Conservation (phyloP, 2,329 filamentous ascomycete genomes). For the Arachnopeziza araneosa region DNA sequence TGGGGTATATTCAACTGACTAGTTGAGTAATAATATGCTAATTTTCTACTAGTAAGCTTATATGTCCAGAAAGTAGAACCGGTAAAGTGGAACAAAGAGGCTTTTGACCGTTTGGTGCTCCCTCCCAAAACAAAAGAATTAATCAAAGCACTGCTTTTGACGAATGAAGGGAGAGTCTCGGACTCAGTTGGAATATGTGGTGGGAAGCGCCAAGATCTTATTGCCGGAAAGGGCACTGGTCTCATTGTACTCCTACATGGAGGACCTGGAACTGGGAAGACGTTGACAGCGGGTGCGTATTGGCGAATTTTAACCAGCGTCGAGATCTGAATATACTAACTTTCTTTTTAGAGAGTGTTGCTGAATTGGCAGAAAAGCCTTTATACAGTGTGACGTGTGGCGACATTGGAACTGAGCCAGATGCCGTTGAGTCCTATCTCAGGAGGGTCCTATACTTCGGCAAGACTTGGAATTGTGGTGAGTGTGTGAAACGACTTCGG, state of each 20-base stretch:
- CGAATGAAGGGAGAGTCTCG: too few species aligned
- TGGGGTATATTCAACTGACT: too few species aligned
- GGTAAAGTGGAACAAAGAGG: conserved; percentile 25
- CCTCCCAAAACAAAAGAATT: conserved; percentile 41
- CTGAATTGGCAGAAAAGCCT: conserved; percentile 44
- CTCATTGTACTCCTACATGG: conserved; percentile 40
- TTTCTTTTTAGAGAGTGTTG: too few species aligned
- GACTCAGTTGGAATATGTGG: not conserved
- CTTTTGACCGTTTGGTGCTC: conserved; percentile 41
- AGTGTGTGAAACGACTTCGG: too few species aligned
- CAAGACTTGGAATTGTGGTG: conserved; percentile 12
- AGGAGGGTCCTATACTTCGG: conserved; percentile 15
- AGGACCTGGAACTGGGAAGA: conserved; percentile 19
- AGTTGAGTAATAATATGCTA: not conserved
- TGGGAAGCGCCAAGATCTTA: conserved; percentile 3
- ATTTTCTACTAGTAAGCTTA: not conserved
- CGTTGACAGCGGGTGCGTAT: conserved; percentile 35
- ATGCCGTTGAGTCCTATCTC: conserved; percentile 51
- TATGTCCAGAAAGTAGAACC: not conserved
- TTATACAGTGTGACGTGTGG: conserved; percentile 54
- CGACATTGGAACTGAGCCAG: conserved; percentile 62
- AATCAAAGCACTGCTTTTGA: conserved; percentile 42
- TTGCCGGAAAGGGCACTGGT: conserved; percentile 35
- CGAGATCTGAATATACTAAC: too few species aligned
- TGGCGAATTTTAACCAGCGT: too few species aligned